Evolutionary conservation across 2,329 filamentous ascomycete genomes (phyloP).

Genomic region (Talaromyces rugulosus): DNA sequence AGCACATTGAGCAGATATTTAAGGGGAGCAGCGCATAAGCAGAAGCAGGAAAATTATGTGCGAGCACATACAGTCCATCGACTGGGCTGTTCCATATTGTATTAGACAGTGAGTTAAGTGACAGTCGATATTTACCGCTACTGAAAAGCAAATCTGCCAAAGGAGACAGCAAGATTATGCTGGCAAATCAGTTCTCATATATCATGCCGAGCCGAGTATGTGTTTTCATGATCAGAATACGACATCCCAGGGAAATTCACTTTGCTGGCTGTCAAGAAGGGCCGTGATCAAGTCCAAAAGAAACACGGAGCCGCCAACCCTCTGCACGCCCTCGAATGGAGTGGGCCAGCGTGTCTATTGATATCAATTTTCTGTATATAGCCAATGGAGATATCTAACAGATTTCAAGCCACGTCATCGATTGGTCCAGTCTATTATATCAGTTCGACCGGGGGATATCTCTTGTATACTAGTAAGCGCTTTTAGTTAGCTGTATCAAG

Average conservation of each 20-base stretch:
- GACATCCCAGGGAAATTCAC: not conserved
- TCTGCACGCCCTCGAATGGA: not conserved
- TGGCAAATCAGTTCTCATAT: not conserved
- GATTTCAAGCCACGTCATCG: not conserved
- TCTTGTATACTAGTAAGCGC: not conserved
- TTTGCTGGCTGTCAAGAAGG: not conserved
- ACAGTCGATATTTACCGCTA: not conserved
- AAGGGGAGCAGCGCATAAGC: slow-evolving; percentile 42
- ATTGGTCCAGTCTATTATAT: not conserved
- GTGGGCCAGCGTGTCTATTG: not conserved
- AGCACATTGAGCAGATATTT: slow-evolving; percentile 87
- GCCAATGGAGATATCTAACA: not conserved
- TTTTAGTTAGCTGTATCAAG: not conserved
- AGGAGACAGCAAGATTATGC: not conserved
- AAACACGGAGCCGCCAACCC: not conserved
- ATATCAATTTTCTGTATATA: not conserved
- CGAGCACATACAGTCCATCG: not conserved
- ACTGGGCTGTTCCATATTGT: not conserved
- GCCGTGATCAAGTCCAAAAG: not conserved
- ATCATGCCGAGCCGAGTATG: not conserved
- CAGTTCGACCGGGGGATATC: not conserved
- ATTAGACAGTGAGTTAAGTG: not conserved
- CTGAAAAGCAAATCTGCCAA: not conserved
- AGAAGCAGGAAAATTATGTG: not conserved
- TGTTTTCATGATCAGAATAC: not conserved